phyloP scores from a whole-genome alignment of 2,329 filamentous ascomycete genomes.

The Balansia obtecta region DNA sequence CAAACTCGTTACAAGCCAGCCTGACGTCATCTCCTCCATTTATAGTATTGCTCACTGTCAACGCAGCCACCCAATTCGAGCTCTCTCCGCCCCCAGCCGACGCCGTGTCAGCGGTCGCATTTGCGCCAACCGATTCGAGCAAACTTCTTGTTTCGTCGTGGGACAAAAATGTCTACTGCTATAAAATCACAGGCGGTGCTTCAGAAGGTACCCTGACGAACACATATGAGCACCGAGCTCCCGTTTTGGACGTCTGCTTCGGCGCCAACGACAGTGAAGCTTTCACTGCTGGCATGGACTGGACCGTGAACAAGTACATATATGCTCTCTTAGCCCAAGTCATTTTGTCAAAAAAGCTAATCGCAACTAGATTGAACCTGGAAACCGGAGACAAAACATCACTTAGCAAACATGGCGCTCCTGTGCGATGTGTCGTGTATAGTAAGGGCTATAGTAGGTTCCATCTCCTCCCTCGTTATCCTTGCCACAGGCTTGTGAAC shows the following conservation, averaged over 20 bases:
- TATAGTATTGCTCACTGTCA: neutral
- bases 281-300: constrained; percentile 78
- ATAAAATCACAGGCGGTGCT: constrained; percentile 54
- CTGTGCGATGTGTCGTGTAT: constrained; percentile 77
- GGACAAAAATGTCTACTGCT: constrained; percentile 86
- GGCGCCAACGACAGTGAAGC: constrained; percentile 71
- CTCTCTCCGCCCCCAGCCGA: constrained; percentile 73
- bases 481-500: neutral
- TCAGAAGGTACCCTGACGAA: constrained; percentile 47
- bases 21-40: neutral
- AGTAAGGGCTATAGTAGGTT: constrained; percentile 54
- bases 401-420: constrained; percentile 65
- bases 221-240: constrained; percentile 69
- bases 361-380: constrained; percentile 47
- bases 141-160: constrained; percentile 86
- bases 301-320: constrained; percentile 61
- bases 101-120: constrained; percentile 75
- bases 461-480: neutral
- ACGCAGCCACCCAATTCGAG: constrained; percentile 63
- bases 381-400: constrained; percentile 58
- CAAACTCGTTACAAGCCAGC: neutral
- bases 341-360: neutral
- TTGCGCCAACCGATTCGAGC: constrained; percentile 63
- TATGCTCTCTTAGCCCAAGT: neutral
- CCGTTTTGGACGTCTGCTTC: constrained; percentile 86